Evolutionary conservation across 2,329 filamentous ascomycete species (phyloP).

Genomic region (Fragosphaeria purpurea): DNA sequence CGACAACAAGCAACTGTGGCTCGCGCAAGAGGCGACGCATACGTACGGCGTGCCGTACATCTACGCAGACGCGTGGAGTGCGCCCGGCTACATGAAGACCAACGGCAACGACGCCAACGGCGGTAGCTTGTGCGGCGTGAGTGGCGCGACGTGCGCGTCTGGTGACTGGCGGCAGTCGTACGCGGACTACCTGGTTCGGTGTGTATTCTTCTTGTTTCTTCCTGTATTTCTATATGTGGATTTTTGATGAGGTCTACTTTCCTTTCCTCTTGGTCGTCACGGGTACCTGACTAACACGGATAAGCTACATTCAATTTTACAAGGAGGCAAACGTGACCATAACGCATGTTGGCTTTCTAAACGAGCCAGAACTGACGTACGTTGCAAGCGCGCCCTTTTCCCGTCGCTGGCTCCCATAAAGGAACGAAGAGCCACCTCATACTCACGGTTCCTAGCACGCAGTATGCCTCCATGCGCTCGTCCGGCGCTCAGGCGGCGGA

Average conservation of each 20-base stretch:
- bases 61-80: slow-evolving; percentile 30
- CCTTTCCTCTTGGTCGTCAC: background rate
- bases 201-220: background rate
- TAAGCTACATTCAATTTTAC: slow-evolving; percentile 13
- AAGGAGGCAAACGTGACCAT: slow-evolving; percentile 16
- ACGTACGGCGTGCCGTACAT: slow-evolving; percentile 23
- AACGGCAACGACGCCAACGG: slow-evolving; percentile 26
- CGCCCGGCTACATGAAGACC: slow-evolving; percentile 33
- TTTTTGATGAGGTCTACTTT: background rate
- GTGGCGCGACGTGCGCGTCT: slow-evolving; percentile 19
- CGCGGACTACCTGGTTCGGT: slow-evolving; percentile 29
- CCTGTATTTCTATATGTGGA: too few relatives aligned
- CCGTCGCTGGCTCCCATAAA: too few relatives aligned
- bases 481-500: slow-evolving; percentile 28
- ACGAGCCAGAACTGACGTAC: slow-evolving; percentile 21
- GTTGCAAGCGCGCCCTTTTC: background rate
- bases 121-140: slow-evolving; percentile 28
- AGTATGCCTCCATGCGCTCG: slow-evolving; percentile 19
- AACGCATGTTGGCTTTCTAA: slow-evolving; percentile 21
- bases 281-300: too few relatives aligned
- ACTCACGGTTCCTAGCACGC: slow-evolving; percentile 7
- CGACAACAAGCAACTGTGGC: slow-evolving; percentile 35
- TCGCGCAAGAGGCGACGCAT: slow-evolving; percentile 32
- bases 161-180: slow-evolving; percentile 32
- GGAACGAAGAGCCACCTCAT: too few relatives aligned